These are phyloP conservation scores for Mortierella polycephala DNA, from an alignment of 371 early-diverging fungal species.

Conservation along the genomic window DNA sequence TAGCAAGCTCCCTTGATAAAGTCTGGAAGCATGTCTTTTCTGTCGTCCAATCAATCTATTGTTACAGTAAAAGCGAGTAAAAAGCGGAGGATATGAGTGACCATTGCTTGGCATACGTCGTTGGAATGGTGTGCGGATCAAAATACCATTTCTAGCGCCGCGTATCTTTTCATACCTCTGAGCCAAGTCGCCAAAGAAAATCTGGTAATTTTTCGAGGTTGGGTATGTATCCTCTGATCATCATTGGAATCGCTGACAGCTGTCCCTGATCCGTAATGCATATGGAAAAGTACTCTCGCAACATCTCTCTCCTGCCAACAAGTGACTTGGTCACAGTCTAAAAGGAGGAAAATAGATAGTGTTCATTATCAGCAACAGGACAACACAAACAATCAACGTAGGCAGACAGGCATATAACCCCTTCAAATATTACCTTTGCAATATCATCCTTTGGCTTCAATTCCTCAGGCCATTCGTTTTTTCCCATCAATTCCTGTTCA, in stretches of 20 bases:
- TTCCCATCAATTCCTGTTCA: slow-evolving; percentile 56
- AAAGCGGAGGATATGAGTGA: neutral
- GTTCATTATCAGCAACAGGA: neutral
- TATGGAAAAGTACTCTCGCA: slow-evolving; percentile 88
- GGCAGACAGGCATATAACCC: no score
- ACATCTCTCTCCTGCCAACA: slow-evolving; percentile 76
- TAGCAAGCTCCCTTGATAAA: slow-evolving; percentile 77
- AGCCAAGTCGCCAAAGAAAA: slow-evolving; percentile 82
- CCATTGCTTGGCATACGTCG: no score
- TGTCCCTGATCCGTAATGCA: slow-evolving; percentile 70
- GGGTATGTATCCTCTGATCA: slow-evolving; percentile 83
- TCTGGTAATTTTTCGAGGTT: slow-evolving; percentile 84
- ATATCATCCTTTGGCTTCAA: slow-evolving; percentile 65
- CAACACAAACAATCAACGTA: no score
- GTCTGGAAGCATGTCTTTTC: slow-evolving; percentile 85
- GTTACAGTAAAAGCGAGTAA: no score
- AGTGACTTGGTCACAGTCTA: slow-evolving; percentile 69
- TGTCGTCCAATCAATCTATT: slow-evolving; percentile 82
- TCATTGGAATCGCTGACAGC: slow-evolving; percentile 78
- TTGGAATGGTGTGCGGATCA: neutral
- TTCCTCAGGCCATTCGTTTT: slow-evolving; percentile 58
- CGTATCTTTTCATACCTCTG: slow-evolving; percentile 63
- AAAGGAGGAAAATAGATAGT: neutral
- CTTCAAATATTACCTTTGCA: slow-evolving; percentile 61
- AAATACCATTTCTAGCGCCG: neutral